phyloP scores from a whole-genome alignment of 2,329 filamentous ascomycete genomes.

The Tolypocladium ovalisporum region DNA sequence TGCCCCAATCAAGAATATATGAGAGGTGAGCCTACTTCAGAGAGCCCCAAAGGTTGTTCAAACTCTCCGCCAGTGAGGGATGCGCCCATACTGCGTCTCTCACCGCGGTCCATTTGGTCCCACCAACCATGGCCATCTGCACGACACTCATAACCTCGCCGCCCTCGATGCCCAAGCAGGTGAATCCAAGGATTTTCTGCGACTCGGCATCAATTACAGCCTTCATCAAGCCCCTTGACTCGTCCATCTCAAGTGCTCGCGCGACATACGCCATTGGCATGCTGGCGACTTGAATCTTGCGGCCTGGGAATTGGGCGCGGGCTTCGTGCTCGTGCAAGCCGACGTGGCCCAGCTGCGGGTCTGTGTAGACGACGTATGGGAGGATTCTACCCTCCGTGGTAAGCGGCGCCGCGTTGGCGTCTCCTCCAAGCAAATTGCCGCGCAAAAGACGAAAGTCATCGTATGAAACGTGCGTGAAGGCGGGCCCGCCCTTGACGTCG shows the following conservation, averaged over 20 bases:
- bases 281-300: slow-evolving; percentile 28
- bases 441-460: slow-evolving; percentile 43
- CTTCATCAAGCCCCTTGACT: slow-evolving; percentile 41
- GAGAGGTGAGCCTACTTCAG: slow-evolving; percentile 16
- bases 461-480: slow-evolving; percentile 46
- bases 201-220: slow-evolving; percentile 35
- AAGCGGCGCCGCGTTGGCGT: neutral
- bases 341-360: slow-evolving; percentile 41
- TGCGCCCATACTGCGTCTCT: slow-evolving; percentile 38
- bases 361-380: slow-evolving; percentile 41
- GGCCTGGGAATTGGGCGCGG: slow-evolving; percentile 6
- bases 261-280: slow-evolving; percentile 44
- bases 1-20: neutral
- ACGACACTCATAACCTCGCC: slow-evolving; percentile 43
- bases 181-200: slow-evolving; percentile 39
- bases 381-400: slow-evolving; percentile 3
- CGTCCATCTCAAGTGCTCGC: slow-evolving; percentile 37
- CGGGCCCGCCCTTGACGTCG: slow-evolving; percentile 39
- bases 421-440: slow-evolving; percentile 25
- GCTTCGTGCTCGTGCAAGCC: slow-evolving; percentile 32
- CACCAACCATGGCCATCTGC: slow-evolving; percentile 40
- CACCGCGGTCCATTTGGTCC: slow-evolving; percentile 30
- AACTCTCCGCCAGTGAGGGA: slow-evolving; percentile 36
- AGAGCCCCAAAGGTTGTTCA: slow-evolving; percentile 39
- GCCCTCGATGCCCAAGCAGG: slow-evolving; percentile 37